phyloP scores from a whole-genome alignment of 352 stramenopile genomes.

The Blastocystis sp. region DNA sequence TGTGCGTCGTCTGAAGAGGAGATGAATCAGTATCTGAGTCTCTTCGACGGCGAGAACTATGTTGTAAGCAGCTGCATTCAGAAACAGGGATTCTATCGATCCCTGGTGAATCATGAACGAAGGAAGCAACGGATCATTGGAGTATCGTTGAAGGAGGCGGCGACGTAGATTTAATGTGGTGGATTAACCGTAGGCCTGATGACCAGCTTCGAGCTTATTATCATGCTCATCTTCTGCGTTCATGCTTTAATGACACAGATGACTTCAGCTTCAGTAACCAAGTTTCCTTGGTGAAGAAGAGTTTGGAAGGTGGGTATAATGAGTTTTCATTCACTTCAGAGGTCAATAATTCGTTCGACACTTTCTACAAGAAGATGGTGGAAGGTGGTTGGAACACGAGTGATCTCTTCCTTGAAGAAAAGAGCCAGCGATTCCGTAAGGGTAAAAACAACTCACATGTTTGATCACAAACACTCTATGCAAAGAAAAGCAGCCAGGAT shows the following conservation, averaged over 20 bases:
- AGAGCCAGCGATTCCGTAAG: slow-evolving; percentile 31
- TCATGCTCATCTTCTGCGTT: slow-evolving; percentile 1
- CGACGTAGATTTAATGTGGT: not conserved
- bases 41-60: not conserved
- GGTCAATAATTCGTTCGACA: not conserved
- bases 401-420: slow-evolving; percentile 52
- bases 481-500: no score
- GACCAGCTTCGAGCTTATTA: slow-evolving; percentile 22
- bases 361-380: not conserved
- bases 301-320: not conserved
- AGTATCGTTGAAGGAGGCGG: not conserved
- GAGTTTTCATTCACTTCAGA: not conserved
- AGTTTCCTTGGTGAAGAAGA: slow-evolving; percentile 17
- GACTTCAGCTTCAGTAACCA: no score
- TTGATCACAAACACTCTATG: no score
- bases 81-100: slow-evolving; percentile 1
- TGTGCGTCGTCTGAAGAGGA: not conserved
- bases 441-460: no score
- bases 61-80: not conserved
- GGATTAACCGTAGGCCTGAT: not conserved
- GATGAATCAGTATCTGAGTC: not conserved
- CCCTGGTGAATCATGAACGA: not conserved
- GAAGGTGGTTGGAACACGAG: slow-evolving; percentile 1
- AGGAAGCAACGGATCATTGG: not conserved
- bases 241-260: no score